Percentiles rank a stretch among this genome's conserved stretches.
Conservation (phyloP, 305 asterid genomes). For the Solanum hybrid region DNA sequence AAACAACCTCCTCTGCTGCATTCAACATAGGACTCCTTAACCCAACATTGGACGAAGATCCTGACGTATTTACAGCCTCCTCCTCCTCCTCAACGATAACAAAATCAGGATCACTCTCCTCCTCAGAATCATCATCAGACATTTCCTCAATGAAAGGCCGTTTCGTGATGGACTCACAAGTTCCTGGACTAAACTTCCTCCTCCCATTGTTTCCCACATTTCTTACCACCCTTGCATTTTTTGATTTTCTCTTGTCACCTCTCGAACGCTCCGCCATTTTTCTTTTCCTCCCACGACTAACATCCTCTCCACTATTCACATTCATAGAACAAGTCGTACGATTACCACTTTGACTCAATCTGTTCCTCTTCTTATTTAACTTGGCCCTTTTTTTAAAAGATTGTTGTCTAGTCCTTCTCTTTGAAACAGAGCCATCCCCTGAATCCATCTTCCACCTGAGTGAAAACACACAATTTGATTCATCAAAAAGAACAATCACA, state of each 20-base stretch:
- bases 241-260: not conserved
- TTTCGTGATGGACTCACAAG: not conserved
- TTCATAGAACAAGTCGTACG: not conserved
- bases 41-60: slow-evolving; percentile 10
- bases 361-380: not conserved
- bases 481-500: not conserved
- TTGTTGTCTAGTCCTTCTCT: not conserved
- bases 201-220: not conserved
- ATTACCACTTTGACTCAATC: not conserved
- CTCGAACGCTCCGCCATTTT: not conserved
- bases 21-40: not conserved
- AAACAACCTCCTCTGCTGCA: slow-evolving; percentile 15
- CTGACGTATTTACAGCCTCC: not conserved
- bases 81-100: not conserved
- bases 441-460: not conserved
- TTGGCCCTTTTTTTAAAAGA: not conserved
- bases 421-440: not conserved
- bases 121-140: not conserved
- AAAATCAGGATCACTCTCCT: not conserved
- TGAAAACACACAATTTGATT: not conserved
- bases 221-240: not conserved
- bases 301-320: not conserved
- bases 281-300: not conserved
- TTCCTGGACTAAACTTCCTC: not conserved
- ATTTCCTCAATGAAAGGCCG: not conserved